phyloP scores from a whole-genome alignment of 2,329 filamentous ascomycete genomes.

The Bretziella fagacearum region DNA sequence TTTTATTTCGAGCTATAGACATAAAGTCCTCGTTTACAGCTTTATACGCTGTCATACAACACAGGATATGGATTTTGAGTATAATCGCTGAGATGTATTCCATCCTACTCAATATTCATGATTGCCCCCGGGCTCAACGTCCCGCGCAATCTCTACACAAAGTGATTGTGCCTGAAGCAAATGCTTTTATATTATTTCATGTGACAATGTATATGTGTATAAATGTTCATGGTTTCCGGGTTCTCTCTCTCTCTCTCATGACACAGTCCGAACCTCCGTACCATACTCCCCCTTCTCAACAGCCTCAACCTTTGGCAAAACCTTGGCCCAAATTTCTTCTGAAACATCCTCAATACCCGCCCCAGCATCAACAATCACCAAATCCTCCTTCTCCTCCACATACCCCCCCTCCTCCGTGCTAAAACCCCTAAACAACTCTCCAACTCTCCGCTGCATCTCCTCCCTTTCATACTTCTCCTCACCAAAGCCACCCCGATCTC shows the following conservation, averaged over 20 bases:
- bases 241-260: not conserved
- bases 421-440: conserved; percentile 43
- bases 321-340: conserved; percentile 37
- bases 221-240: too few species aligned
- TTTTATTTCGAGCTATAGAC: conserved; percentile 20
- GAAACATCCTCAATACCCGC: conserved; percentile 38
- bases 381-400: conserved; percentile 34
- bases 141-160: conserved; percentile 11
- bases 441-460: conserved; percentile 65
- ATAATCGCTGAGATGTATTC: not conserved
- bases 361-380: conserved; percentile 38
- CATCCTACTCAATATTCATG: not conserved
- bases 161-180: not conserved
- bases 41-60: conserved; percentile 16
- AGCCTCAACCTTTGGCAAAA: conserved; percentile 28
- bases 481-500: conserved; percentile 69
- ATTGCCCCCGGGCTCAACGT: conserved; percentile 21
- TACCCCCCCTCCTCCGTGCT: conserved; percentile 8
- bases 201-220: not conserved
- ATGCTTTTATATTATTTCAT: not conserved
- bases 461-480: conserved; percentile 75
- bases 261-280: not conserved
- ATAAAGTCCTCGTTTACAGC: conserved; percentile 16
- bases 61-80: not conserved
- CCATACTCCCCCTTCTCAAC: conserved; percentile 28